A percentile compares a stretch with the other conserved stretches of the same genome.
phyloP scores from a whole-genome alignment of 2,329 filamentous ascomycete species.

The Hypoxylon sp. region DNA sequence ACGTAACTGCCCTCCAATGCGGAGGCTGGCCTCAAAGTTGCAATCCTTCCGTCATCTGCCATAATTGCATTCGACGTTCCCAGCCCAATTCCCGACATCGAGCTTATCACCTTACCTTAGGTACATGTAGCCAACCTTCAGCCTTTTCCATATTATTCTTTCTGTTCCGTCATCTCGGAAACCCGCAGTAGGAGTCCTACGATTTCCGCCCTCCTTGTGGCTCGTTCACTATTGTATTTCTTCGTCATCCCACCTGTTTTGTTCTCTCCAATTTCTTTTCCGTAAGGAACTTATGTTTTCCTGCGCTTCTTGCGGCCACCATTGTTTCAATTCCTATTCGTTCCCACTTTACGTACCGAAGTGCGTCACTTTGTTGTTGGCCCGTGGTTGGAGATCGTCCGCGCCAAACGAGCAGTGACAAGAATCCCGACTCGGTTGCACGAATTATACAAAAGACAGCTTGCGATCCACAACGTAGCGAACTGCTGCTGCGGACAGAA shows the following conservation, averaged over 20 bases:
- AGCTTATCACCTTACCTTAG: conserved; percentile 28
- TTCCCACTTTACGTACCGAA: conserved; percentile 32
- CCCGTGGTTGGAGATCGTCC: conserved; percentile 32
- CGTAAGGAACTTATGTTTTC: conserved; percentile 24
- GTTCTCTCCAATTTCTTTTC: conserved; percentile 26
- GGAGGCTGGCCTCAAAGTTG: conserved; percentile 10
- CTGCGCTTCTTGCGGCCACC: conserved; percentile 30
- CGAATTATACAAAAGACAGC: conserved; percentile 31
- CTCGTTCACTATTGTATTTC: conserved; percentile 37
- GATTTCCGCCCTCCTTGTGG: conserved; percentile 23
- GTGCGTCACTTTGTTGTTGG: conserved; percentile 42
- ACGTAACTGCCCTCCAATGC: conserved; percentile 11
- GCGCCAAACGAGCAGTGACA: conserved; percentile 32
- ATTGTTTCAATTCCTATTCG: conserved; percentile 35
- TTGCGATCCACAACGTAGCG: conserved; percentile 19
- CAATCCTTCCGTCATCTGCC: conserved; percentile 39
- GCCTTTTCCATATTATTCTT: conserved; percentile 14
- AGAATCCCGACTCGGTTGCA: conserved; percentile 24
- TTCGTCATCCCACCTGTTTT: conserved; percentile 32
- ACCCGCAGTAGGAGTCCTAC: conserved; percentile 25
- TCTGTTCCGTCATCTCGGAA: conserved; percentile 30
- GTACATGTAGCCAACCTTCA: conserved; percentile 15
- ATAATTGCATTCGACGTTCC: conserved; percentile 35
- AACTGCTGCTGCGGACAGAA: conserved; percentile 24
- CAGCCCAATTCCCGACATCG: conserved; percentile 18